Conservation (phyloP, 2,329 filamentous ascomycete genomes). For the Metarhizium sp. region DNA sequence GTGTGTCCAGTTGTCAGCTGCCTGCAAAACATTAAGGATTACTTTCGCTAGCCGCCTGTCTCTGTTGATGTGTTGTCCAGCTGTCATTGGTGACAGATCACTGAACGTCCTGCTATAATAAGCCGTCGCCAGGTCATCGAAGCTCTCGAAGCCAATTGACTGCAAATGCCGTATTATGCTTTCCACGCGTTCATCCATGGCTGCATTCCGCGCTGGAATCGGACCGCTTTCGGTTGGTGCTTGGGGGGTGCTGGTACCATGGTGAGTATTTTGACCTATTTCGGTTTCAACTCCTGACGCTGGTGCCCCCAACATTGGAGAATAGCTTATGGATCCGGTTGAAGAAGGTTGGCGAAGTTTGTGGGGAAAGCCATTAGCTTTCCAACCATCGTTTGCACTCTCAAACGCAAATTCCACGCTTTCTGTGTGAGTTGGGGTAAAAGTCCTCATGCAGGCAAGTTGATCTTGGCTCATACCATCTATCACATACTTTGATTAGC, state of each 20-base stretch:
- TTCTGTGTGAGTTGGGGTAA: conserved; percentile 9
- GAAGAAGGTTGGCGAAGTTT: conserved; percentile 7
- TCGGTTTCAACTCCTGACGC: background rate
- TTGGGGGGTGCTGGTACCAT: background rate
- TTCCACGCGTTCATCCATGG: conserved; percentile 13
- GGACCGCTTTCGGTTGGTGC: background rate
- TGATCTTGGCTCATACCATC: conserved; percentile 9
- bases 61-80: conserved; percentile 17
- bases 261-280: background rate
- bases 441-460: conserved; percentile 6
- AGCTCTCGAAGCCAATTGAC: conserved; percentile 15
- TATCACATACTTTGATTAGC: background rate
- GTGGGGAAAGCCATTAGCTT: conserved; percentile 7
- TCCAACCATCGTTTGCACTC: conserved; percentile 10
- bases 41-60: conserved; percentile 16
- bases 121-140: conserved; percentile 16
- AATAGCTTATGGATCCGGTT: conserved; percentile 5
- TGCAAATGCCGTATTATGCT: conserved; percentile 13
- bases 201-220: background rate
- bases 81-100: conserved; percentile 11
- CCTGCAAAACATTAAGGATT: conserved; percentile 12
- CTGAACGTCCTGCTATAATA: conserved; percentile 15
- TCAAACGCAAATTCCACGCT: conserved; percentile 14
- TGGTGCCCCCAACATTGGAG: background rate
- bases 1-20: conserved; percentile 11